Evolutionary conservation across 345 rosid species (phyloP), one percentile per base, ranked within the genome.

Genomic region (Populus tremula): DNA sequence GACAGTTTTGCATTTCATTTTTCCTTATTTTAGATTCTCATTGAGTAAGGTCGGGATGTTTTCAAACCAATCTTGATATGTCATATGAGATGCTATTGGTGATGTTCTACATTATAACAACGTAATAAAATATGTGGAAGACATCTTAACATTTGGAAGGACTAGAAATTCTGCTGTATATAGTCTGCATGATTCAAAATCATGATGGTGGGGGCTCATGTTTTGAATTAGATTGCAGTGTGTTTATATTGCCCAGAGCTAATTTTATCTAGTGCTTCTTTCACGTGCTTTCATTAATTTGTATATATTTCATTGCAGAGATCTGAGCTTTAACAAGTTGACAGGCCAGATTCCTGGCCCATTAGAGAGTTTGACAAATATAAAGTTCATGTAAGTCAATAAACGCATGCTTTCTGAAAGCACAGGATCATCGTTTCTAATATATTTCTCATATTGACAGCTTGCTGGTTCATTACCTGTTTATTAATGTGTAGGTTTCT

Each of bases 321-420:
- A 96, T 83, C 76, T 93, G 78, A 90, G 98, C 89, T 87, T 82
- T 89, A 96, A 96, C 82, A 84, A 63, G 81, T 78, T 96, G 85
- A 87, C 83, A 0, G 95, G 93, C 71, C 13, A 16, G 66, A 82
- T 92, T 80, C 93, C 96, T 20, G 49, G 36, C 14, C 16, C 77
- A 35, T 75, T 91, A 54, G 18, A 47, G 78, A 72, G 20, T 53
- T 74, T 81, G 71, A 1, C 2, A 0, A 33, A 1, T 0, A 14
- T 83, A 50, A 0, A 86, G 2, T 86, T 2, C 82, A 74, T 90
- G 99, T 93, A 88, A 88, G 90, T 78, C 53, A 8, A 25, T 78
- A 25, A 20, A 39, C 17, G 63, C 6, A n/a, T 17, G 70, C 31
- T 33, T 33, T 33, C 36, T n/a, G 38, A 41, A 73, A 68, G 31